Conservation (phyloP, 768 basidiomycete genomes). For the Tephrocybe sp. region DNA sequence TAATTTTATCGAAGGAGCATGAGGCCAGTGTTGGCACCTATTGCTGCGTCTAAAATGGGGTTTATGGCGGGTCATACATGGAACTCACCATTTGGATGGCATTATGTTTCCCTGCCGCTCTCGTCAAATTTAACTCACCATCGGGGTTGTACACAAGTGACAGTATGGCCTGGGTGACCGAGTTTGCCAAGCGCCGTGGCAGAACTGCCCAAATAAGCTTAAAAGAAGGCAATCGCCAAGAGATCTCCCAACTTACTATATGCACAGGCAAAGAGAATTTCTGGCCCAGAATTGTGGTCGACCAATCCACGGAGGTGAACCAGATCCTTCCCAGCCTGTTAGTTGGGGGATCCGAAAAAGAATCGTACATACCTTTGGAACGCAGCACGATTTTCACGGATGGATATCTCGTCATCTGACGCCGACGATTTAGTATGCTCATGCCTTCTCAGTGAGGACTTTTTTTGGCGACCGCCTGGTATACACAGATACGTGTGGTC, state of each 20-base stretch:
- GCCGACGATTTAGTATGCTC: constrained; percentile 96
- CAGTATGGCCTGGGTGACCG: no score
- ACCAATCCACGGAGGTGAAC: constrained; percentile 85
- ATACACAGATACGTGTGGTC: constrained; percentile 10
- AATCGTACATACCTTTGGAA: constrained; percentile 68
- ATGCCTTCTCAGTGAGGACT: constrained; percentile 82
- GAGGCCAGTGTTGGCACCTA: no score
- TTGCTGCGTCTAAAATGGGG: no score
- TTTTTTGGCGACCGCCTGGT: constrained; percentile 75
- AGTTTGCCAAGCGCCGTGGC: constrained; percentile 91
- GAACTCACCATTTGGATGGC: no score
- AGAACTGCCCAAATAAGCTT: constrained; percentile 27
- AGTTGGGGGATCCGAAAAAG: constrained; percentile 3
- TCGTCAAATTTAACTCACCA: no score
- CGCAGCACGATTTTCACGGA: constrained; percentile 84
- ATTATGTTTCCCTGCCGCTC: no score
- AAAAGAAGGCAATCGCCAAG: neutral
- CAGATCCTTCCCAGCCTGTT: constrained; percentile 51
- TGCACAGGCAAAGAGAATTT: constrained; percentile 74
- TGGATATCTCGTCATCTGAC: constrained; percentile 90
- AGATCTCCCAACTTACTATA: constrained; percentile 46
- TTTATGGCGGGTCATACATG: no score
- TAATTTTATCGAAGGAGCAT: no score
- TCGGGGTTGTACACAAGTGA: no score
- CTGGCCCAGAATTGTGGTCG: constrained; percentile 76